A percentile compares a stretch with the other conserved stretches of the same genome.
These are phyloP conservation scores for Tetrahymena thermophila DNA, from an alignment of 73 alveolate genomes.

Conservation along the genomic window DNA sequence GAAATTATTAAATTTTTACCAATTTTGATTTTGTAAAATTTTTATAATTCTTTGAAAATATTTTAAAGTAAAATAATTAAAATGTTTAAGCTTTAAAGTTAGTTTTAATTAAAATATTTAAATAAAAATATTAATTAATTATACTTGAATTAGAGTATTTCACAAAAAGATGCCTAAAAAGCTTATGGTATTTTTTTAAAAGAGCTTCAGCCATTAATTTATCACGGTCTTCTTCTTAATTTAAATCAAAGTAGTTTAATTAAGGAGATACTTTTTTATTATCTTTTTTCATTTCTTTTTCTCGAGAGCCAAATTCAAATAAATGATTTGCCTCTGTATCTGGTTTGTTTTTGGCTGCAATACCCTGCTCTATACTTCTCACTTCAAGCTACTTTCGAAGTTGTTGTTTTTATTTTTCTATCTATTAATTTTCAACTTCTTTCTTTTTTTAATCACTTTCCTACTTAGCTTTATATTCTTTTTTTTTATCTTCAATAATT, in stretches of 20 bases:
- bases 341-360: conserved; percentile 14
- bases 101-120: too few relatives aligned
- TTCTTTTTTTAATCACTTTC: conserved; percentile 19
- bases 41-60: too few relatives aligned
- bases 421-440: conserved; percentile 16
- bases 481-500: conserved; percentile 21
- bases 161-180: conserved; percentile 50
- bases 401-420: conserved; percentile 2
- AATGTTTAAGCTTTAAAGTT: too few relatives aligned
- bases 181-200: conserved; percentile 53
- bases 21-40: too few relatives aligned
- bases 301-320: conserved; percentile 45
- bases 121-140: conserved; percentile 15
- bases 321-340: conserved; percentile 41
- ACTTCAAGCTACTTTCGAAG: conserved; percentile 50
- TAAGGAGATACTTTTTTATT: conserved; percentile 22
- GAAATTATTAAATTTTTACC: too few relatives aligned
- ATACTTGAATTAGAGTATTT: conserved; percentile 63
- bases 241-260: conserved; percentile 44
- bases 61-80: too few relatives aligned
- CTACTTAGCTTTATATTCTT: conserved; percentile 36
- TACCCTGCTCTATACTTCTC: conserved; percentile 46
- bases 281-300: conserved; percentile 4
- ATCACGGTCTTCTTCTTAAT: conserved; percentile 69
- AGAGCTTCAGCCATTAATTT: conserved; percentile 40